phyloP scores from a whole-genome alignment of 495 filamentous ascomycete genomes.

The Chaetomidium leptoderma region DNA sequence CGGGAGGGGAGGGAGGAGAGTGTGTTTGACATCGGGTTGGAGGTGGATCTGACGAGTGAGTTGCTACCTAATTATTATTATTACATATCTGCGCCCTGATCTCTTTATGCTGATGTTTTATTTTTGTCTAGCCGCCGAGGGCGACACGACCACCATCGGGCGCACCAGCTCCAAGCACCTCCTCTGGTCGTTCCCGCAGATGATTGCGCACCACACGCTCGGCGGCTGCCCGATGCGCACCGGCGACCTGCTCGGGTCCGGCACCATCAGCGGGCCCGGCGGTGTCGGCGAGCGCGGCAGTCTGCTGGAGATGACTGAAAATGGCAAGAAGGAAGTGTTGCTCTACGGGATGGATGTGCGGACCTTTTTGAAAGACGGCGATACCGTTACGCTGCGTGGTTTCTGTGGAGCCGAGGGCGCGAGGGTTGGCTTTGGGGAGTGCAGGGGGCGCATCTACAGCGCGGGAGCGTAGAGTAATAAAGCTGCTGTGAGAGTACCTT shows the following conservation, averaged over 20 bases:
- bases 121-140: conserved; percentile 48
- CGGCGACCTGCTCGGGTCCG: conserved; percentile 83
- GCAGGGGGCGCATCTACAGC: conserved; percentile 53
- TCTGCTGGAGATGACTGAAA: conserved; percentile 72
- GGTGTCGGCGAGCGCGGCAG: conserved; percentile 60
- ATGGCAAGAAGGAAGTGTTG: conserved; percentile 60
- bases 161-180: conserved; percentile 65
- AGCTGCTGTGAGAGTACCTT: not conserved
- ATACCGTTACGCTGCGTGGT: conserved; percentile 68
- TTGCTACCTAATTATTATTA: not conserved
- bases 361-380: conserved; percentile 79
- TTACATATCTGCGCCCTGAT: not conserved
- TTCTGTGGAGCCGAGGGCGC: conserved; percentile 53
- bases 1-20: conserved; percentile 58
- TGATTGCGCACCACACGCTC: conserved; percentile 87
- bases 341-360: conserved; percentile 67
- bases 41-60: conserved; percentile 67
- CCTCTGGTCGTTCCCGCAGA: conserved; percentile 89
- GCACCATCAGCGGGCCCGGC: conserved; percentile 75
- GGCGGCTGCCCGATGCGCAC: conserved; percentile 77
- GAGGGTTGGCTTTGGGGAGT: conserved; percentile 70
- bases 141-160: conserved; percentile 60
- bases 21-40: conserved; percentile 70
- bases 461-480: conserved; percentile 7
- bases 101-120: not conserved